A percentile compares a stretch with the other conserved stretches of the same genome.
These are phyloP conservation scores for Solanum boliviense DNA, from an alignment of 257 asterid genomes.

Conservation along the genomic window DNA sequence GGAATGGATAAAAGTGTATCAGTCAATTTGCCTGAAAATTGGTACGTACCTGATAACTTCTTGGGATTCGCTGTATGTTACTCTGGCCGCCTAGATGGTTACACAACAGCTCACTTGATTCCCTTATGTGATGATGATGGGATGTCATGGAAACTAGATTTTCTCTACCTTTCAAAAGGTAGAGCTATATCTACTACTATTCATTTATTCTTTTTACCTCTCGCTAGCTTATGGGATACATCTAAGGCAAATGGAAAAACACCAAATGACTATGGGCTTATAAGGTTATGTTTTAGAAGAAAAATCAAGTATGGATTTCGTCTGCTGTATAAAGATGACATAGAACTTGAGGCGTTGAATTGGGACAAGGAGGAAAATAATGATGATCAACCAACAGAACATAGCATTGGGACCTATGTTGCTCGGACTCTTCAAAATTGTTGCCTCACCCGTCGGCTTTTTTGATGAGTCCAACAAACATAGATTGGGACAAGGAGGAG, in stretches of 20 bases:
- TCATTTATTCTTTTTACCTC: not conserved
- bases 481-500: not conserved
- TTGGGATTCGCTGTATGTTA: not conserved
- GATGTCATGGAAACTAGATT: not conserved
- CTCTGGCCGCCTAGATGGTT: rapidly evolving
- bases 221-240: not conserved
- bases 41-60: not conserved
- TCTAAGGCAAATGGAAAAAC: not conserved
- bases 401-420: not conserved
- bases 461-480: not conserved
- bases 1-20: not conserved
- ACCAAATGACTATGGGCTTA: not conserved
- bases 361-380: not conserved
- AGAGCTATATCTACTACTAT: not conserved
- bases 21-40: not conserved
- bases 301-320: not conserved
- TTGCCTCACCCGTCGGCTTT: not conserved
- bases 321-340: not conserved
- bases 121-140: not conserved
- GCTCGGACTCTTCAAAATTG: not conserved
- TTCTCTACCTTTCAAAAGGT: too few species aligned
- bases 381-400: not conserved
- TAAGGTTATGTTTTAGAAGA: not conserved
- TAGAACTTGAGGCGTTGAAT: not conserved
- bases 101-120: not conserved